Conservation (phyloP, 768 basidiomycete species). For the Rossbeevera mucosa region DNA sequence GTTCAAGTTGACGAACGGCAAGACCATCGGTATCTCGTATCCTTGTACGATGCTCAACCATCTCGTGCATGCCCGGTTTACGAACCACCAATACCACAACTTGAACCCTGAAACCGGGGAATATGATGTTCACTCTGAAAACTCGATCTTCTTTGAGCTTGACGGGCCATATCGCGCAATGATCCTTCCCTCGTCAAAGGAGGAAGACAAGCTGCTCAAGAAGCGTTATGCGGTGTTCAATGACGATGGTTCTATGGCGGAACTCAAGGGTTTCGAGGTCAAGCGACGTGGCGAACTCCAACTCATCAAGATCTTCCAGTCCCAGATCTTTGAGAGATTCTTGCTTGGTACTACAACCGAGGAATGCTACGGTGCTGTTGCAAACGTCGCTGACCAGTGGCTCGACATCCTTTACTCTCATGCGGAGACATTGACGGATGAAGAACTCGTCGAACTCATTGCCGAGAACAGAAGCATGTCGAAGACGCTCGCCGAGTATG, state of each 20-base stretch:
- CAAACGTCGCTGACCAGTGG: constrained; percentile 93
- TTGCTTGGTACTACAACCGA: constrained; percentile 88
- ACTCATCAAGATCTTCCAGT: constrained; percentile 99
- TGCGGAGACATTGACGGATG: constrained; percentile 79
- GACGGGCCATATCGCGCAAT: constrained; percentile 98
- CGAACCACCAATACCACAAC: constrained; percentile 97
- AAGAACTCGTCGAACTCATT: constrained; percentile 95
- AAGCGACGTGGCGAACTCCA: constrained; percentile 97
- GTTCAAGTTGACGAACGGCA: constrained; percentile 86
- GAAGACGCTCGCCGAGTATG: constrained; percentile 94
- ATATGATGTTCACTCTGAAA: constrained; percentile 86
- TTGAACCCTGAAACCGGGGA: constrained; percentile 79
- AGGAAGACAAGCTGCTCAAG: constrained; percentile 97
- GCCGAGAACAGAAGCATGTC: constrained; percentile 99
- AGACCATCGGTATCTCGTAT: constrained; percentile 86
- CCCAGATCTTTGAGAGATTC: constrained; percentile 97
- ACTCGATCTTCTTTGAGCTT: constrained; percentile 98
- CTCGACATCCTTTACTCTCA: constrained; percentile 89
- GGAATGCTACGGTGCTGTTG: constrained; percentile 94
- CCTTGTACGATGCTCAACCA: constrained; percentile 99
- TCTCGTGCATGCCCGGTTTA: constrained; percentile 91
- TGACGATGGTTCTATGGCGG: constrained; percentile 94
- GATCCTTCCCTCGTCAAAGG: constrained; percentile 98
- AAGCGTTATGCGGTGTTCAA: constrained; percentile 99
- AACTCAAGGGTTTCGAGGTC: constrained; percentile 98